Conservation (phyloP, 139 green algal species). For the Diplosphaera chodatii region DNA sequence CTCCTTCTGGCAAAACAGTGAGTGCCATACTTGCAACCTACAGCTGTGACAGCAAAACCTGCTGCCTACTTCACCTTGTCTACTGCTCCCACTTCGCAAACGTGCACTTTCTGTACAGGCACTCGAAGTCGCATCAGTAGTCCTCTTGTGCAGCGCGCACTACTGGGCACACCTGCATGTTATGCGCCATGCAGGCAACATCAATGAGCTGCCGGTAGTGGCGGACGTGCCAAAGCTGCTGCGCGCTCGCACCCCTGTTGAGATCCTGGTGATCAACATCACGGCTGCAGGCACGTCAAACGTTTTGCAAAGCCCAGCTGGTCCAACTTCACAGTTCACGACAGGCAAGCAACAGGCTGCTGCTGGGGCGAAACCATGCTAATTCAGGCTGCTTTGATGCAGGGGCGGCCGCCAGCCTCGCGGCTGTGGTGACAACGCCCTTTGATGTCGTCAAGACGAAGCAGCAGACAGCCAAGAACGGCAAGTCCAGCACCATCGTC, state of each 20-base stretch:
- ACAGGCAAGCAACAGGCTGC: too few relatives aligned
- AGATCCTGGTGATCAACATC: background rate
- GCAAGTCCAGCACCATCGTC: slow-evolving; percentile 24
- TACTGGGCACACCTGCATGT: too few relatives aligned
- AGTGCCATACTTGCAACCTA: background rate
- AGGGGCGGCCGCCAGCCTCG: slow-evolving; percentile 50
- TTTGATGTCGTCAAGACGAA: slow-evolving; percentile 95
- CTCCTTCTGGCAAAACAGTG: background rate
- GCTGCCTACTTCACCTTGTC: background rate
- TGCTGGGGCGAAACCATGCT: too few relatives aligned
- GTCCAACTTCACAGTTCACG: too few relatives aligned
- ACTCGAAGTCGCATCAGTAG: too few relatives aligned
- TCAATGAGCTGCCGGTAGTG: background rate
- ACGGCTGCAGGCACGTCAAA: background rate
- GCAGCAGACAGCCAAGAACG: slow-evolving; percentile 19
- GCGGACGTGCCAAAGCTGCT: background rate
- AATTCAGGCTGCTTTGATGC: too few relatives aligned
- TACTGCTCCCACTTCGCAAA: too few relatives aligned
- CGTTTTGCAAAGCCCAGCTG: too few relatives aligned
- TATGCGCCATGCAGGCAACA: background rate
- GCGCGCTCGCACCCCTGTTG: background rate
- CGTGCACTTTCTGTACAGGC: too few relatives aligned
- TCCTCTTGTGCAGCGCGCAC: too few relatives aligned
- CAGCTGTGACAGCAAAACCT: background rate
- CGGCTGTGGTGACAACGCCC: slow-evolving; percentile 81